Conservation (phyloP, 2,329 filamentous ascomycete species). For the Fusarium beomiforme region DNA sequence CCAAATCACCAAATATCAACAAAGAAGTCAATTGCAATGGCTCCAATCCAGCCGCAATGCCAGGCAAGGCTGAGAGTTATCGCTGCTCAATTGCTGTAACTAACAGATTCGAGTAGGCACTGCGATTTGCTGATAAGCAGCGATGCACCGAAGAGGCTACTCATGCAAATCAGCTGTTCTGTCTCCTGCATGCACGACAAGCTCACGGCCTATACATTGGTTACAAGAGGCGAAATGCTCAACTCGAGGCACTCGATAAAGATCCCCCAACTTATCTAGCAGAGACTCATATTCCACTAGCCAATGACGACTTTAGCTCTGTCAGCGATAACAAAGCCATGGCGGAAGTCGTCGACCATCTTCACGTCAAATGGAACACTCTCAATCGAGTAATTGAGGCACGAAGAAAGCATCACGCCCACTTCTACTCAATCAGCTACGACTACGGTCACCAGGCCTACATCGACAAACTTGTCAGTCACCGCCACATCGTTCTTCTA, state of each 20-base stretch:
- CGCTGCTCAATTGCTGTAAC: fast-evolving
- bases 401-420: slow-evolving; percentile 38
- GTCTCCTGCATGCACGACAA: slow-evolving; percentile 38
- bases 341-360: slow-evolving; percentile 29
- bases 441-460: slow-evolving; percentile 43
- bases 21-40: background rate
- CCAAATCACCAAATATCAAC: background rate
- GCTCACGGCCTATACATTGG: slow-evolving; percentile 38
- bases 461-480: slow-evolving; percentile 40
- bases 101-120: slow-evolving; percentile 8
- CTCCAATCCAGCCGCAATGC: background rate
- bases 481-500: slow-evolving; percentile 27
- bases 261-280: slow-evolving; percentile 25
- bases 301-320: slow-evolving; percentile 35
- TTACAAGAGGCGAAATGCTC: slow-evolving; percentile 42
- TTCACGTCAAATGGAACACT: slow-evolving; percentile 37
- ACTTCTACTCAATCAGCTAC: slow-evolving; percentile 38
- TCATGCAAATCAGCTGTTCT: slow-evolving; percentile 40
- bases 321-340: slow-evolving; percentile 20
- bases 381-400: slow-evolving; percentile 40
- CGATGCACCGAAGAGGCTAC: slow-evolving; percentile 65
- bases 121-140: slow-evolving; percentile 53
- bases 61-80: background rate
- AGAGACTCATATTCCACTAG: slow-evolving; percentile 17
- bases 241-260: slow-evolving; percentile 32